Base-by-base conservation (phyloP, 202 grass and related monocot genomes). In the Panicum virgatum region DNA sequence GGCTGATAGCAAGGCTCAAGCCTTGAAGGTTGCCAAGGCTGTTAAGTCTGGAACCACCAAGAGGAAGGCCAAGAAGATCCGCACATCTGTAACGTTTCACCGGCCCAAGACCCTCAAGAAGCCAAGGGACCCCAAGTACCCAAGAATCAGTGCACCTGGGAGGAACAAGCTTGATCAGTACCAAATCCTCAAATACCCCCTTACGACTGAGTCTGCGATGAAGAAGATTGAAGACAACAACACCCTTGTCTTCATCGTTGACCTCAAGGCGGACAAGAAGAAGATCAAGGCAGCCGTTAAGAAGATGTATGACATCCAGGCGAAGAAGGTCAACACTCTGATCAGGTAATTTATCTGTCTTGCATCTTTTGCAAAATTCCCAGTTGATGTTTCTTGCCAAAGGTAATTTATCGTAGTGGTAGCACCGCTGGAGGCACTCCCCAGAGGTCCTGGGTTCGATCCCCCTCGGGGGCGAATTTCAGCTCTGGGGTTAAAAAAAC, bases 251-350 rank as follows among this genome's bases (percentile, higher is more conserved):
- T 90, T 90, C 42, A 87, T 90, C 1, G 88, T 90, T 0, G 88
- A 90, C 72, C 70, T 90, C 2, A 80, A 82, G 50, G 84, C 88
- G 1, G 84, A 87, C 63, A 90, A 90, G 75, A 79, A 79, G 76
- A 79, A 60, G 73, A 91, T 86, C 18, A 91, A 88, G 73, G 82
- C 82, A 5, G 89, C 82, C 0, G 86, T 91, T 10, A 91, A 88
- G 82, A 86, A 88, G 78, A 91, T 91, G 89, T 91, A 91, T 18
- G 89, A 88, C 46, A 92, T 92, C 7, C 90, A 89, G 68, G 83
- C 90, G 29, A 92, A 92, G 79, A 92, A 92, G 47, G 90, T 92
- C 44, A 86, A 89, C 79, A 92, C 90, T 14, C 74, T 92, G 52
- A 92, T 92, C 56, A 92, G 90, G 90, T 92, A 19, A 58, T 60